Conservation (phyloP, 192 early-diverging fungal genomes). For the Coemansia sp. region DNA sequence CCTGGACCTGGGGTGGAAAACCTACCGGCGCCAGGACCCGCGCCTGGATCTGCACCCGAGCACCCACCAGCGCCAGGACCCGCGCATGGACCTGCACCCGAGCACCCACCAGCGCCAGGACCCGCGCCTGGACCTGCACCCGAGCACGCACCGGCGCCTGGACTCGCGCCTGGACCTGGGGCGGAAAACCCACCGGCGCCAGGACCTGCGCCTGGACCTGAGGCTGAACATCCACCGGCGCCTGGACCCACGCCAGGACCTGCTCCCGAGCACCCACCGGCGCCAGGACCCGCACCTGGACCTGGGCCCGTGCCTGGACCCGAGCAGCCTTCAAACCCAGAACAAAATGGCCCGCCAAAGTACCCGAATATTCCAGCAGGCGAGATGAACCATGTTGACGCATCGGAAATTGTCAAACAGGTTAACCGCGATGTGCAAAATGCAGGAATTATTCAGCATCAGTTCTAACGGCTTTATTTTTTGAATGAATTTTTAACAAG, state of each 20-base stretch:
- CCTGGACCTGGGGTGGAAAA: too few relatives aligned
- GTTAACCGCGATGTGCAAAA: conserved; percentile 18
- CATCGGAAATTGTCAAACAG: conserved; percentile 12
- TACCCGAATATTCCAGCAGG: conserved; percentile 1
- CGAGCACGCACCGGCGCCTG: background rate
- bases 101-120: background rate
- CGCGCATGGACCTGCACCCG: background rate
- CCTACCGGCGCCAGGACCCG: too few relatives aligned
- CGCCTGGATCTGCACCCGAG: background rate
- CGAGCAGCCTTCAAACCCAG: background rate
- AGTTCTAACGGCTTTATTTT: conserved; percentile 1
- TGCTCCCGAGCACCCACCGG: background rate
- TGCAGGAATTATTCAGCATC: conserved; percentile 25
- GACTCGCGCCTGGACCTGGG: background rate
- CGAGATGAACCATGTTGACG: background rate
- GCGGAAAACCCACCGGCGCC: background rate
- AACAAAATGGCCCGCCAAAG: background rate
- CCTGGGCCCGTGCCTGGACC: too few relatives aligned
- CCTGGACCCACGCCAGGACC: background rate
- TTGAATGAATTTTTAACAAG: background rate
- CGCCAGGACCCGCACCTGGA: background rate
- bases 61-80: background rate
- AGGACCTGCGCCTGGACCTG: background rate
- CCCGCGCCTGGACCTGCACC: background rate
- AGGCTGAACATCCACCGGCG: background rate